Base-by-base conservation (phyloP, 2,329 filamentous ascomycete species). In the Exophiala aquamarina region DNA sequence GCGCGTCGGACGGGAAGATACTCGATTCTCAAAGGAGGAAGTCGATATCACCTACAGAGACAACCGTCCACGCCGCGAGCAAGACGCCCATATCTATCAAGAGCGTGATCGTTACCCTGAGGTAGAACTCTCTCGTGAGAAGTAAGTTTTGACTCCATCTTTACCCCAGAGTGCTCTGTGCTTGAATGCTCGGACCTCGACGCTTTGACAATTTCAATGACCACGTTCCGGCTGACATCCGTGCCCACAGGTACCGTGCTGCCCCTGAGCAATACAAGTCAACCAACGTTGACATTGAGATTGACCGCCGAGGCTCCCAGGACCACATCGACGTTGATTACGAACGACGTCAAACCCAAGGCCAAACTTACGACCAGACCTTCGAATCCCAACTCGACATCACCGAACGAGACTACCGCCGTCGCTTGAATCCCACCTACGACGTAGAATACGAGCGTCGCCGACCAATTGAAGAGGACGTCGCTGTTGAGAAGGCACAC, bases 1-100 rank as follows among this genome's bases (percentile, higher is more conserved):
- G 77, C 83, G 84, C 85, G 86, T 88, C 87, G 91, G 91, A 94
- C 91, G 89, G 90, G 90, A 95, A 91, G 89, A 87, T 89, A 89
- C 86, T 86, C 84, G 83, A 76, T 76, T 80, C 78, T 74, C 78
- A 75, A 84, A 89, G 77, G 49, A 59, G 43, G 87, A 95, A 79
- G 82, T 94, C 76, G 86, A 87, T 72, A 83, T 88, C 75, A 82
- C 88, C 76, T 83, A 91, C 72, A 81, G 75, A 71, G 76, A 83
- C 76, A 83, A 78, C 77, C 84, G 83, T 81, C 81, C 85, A 77
- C 48, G 44, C 40, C 43, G 42, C 43, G 80, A 78, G 70, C 76
- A 75, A 50, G 65, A 70, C 54, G 59, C 70, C 45, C 52, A 54
- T 41, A 59, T 63, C 52, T 61, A 63, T 58, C 63, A 69, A 48